Base-by-base conservation (phyloP, 2,329 filamentous ascomycete species). In the Fusarium equiseti region DNA sequence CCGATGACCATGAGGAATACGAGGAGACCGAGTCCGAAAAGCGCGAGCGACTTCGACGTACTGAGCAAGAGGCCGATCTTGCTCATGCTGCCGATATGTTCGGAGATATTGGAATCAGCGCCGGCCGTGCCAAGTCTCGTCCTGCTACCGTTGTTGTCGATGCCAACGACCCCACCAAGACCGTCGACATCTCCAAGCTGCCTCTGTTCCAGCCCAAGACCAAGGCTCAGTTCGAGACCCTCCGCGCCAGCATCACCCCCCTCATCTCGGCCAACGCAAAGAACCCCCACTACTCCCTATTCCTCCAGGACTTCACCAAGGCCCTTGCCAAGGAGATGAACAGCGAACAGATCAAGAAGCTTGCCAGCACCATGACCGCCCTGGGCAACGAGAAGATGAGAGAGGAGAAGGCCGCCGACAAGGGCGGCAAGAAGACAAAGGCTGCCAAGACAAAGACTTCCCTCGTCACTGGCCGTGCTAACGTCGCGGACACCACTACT, bases 341-440 rank as follows among this genome's bases (percentile, higher is more conserved):
- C 16, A 97, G 93, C 79, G 91, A 96, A 61, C 94, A 98, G 84
- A 95, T 98, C 83, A 98, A 98, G 89, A 98, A 98, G 87, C 89
- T 97, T 72, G 89, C 94, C 15, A 97, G 92, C 81, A 88, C 89
- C 8, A 83, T 99, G 77, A 97, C 95, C n/a, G 91, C 94, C 8
- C 87, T 97, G 60, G 89, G 93, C 79, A 99, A 99, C 80, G 96
- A 98, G 88, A 98, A 97, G 88, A 91, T 98, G 91, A 97, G 94
- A 86, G 95, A 98, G 81, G 96, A 99, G 88, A 98, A 98, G 88
- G 90, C 91, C 6, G 89, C 93, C 6, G 94, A 97, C 72, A 98
- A 97, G 87, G 91, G 93, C 58, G 93, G 91, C 77, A 99, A 98
- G 92, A 99, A 98, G 90, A 90, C 87, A 75, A 98, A 98, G 88